phyloP scores from a whole-genome alignment of 2,329 filamentous ascomycete species.

The Colletotrichum australisinense region DNA sequence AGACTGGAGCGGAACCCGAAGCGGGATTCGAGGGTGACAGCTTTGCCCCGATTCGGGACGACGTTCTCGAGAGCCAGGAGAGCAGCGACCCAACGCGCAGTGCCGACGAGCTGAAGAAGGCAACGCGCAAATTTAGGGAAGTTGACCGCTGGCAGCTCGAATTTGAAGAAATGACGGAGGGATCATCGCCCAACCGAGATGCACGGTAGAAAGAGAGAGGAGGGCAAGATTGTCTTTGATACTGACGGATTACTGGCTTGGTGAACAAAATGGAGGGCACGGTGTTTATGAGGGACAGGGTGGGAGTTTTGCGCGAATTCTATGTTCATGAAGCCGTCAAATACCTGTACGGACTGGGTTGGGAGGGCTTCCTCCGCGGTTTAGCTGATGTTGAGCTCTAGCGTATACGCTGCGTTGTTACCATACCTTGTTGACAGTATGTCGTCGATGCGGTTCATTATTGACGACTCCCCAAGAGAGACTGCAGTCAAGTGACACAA shows the following conservation, averaged over 20 bases:
- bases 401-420: neutral
- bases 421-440: neutral
- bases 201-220: slow-evolving; percentile 52
- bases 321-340: neutral
- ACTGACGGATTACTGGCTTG: neutral
- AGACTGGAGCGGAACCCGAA: slow-evolving; percentile 42
- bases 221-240: neutral
- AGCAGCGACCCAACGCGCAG: slow-evolving; percentile 44
- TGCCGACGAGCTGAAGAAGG: slow-evolving; percentile 67
- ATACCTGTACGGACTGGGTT: neutral
- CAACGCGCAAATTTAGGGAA: slow-evolving; percentile 73
- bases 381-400: neutral
- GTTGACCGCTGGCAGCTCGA: slow-evolving; percentile 77
- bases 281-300: neutral
- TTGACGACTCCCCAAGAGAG: neutral
- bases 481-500: neutral
- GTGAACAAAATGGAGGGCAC: neutral
- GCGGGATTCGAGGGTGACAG: slow-evolving; percentile 34
- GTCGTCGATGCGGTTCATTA: neutral
- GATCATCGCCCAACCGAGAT: slow-evolving; percentile 61
- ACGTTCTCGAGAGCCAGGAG: slow-evolving; percentile 49
- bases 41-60: slow-evolving; percentile 58
- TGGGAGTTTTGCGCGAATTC: neutral
- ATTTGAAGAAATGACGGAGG: slow-evolving; percentile 72
- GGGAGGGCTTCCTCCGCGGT: neutral